Evolutionary conservation across 73 alveolate species (phyloP), one percentile per base, ranked within the genome.

Genomic region (Uronychia setigera): DNA sequence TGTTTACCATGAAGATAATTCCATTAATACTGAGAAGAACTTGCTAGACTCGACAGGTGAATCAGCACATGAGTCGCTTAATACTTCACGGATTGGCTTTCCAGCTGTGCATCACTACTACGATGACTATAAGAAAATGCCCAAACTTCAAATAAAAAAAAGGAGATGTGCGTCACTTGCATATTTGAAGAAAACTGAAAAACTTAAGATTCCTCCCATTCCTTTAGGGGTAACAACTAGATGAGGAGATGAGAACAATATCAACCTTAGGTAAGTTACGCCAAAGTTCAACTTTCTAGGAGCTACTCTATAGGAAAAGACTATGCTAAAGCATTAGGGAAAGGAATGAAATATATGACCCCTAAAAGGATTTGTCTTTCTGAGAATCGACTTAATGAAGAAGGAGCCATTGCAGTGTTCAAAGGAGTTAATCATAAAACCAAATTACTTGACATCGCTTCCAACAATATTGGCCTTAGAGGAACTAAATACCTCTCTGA

Each of bases 241-340:
- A 5, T 19, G 67, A 5, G 67, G 67, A 5, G 19, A 46, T 11
- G 67, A 46, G 67, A 46, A 46, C 5, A 46, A 67, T 13, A 67
- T 67, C 1, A 26, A 67, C 30, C 32, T 67, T 14, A 67, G 26
- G 67, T 46, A 46, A 46, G 67, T 46, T 19, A 5, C 67, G 67
- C n/a, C 19, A 5, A 46, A 46, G n/a, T 46, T 46, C n/a, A n/a
- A n/a, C n/a, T n/a, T n/a, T n/a, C n/a, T 46, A 46, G 67, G 26
- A 30, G 79, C 79, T 67, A 67, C 32, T 67, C 29, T 13, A 26
- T 67, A 13, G 79, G 79, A 26, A 26, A 25, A 13, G 32, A 67
- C 29, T 67, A 67, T 67, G 79, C 79, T 5, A 67, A 67, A 5
- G 79, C 79, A 5, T 30, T 67, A 30, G 79, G 79, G 79, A 28